Evolutionary conservation across 305 asterid genomes (phyloP), one percentile per base, ranked within the genome.

Genomic region (Coffea humblotiana): DNA sequence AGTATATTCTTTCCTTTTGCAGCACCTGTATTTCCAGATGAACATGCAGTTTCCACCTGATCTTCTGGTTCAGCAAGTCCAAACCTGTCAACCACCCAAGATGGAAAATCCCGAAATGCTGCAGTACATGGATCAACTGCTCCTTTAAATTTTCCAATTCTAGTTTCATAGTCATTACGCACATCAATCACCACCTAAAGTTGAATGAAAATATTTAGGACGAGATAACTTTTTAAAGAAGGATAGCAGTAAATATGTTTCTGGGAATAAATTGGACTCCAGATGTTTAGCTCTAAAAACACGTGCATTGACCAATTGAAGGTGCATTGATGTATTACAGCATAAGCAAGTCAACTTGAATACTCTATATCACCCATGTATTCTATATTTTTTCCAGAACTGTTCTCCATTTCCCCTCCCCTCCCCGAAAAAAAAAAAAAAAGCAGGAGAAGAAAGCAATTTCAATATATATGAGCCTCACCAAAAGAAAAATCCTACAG

Each of bases 51-150:
- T 51, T 77, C 82, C 61, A 79, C 75, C 81, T 45, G 66, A 49
- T 86, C 87, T 56, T 84, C 87, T 23, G 82, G 71, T 72, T 86
- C 85, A 32, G 79, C 65, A 74, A 90, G 79, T 76, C 81, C 83
- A 84, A 92, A 92, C 56, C 48, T 86, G 71, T 89, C 87, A 40
- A 90, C 97, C 80, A 95, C 96, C 99, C 99, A 93, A 32, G 85
- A 83, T 9, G 99, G 97, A 84, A 95, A 95, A 71, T 93, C 92
- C 68, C 98, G 90, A 87, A 95, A 95, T 74, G 97, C 97, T 40
- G 91, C 76, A 40, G 99, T 95, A 80, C 93, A 86, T 40, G 99
- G 98, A 87, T 95, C 97, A 78, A 95, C 92, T 60, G 99, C 99
- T 69, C 86, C 89, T 80, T 89, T 93, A 79, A 95, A 95, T 90